phyloP scores from a whole-genome alignment of 495 filamentous ascomycete genomes.

The Tricharina praecox region DNA sequence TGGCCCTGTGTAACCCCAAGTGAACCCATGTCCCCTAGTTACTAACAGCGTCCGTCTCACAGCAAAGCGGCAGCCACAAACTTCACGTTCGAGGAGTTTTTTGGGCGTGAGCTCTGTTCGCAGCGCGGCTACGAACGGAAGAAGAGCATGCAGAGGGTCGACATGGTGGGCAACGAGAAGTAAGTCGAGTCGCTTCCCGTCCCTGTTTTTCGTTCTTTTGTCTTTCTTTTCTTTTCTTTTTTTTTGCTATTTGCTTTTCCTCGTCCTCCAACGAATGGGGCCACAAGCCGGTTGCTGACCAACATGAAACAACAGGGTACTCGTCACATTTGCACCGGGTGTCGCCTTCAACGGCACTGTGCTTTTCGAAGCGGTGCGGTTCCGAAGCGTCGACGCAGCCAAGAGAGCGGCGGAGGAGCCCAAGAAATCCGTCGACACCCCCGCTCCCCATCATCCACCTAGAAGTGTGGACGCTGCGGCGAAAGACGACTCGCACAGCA shows the following conservation, averaged over 20 bases:
- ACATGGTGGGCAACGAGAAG: slow-evolving; percentile 15
- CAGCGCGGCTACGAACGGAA: slow-evolving; percentile 8
- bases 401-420: slow-evolving; percentile 6
- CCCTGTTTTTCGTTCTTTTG: neutral
- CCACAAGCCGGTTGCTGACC: neutral
- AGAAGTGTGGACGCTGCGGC: no score
- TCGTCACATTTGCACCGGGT: neutral
- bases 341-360: neutral
- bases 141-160: slow-evolving; percentile 8
- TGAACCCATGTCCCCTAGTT: no score
- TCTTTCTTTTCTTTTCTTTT: no score
- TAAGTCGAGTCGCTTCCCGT: slow-evolving; percentile 1
- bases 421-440: no score
- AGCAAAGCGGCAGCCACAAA: slow-evolving; percentile 10
- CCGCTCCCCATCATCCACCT: no score
- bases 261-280: no score
- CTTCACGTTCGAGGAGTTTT: slow-evolving; percentile 12
- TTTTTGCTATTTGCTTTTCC: no score
- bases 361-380: neutral
- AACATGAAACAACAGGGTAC: neutral
- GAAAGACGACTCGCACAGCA: no score
- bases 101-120: slow-evolving; percentile 9
- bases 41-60: neutral
- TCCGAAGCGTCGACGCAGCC: slow-evolving; percentile 9
- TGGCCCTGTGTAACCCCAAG: no score